phyloP scores from a whole-genome alignment of 2,329 filamentous ascomycete species.

The Parascedosporium putredinis region DNA sequence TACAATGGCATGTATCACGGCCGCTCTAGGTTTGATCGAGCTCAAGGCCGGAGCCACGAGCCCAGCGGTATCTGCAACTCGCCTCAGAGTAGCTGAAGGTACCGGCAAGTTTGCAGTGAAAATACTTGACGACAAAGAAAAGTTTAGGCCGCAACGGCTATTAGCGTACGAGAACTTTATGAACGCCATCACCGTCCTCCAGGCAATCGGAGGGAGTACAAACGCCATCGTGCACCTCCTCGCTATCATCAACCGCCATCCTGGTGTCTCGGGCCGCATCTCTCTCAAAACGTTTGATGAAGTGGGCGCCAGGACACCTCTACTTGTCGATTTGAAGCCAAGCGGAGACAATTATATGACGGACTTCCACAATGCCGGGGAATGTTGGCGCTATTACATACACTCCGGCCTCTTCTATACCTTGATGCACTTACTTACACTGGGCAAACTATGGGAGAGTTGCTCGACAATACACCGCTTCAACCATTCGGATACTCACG shows the following conservation, averaged over 20 bases:
- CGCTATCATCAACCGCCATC: conserved; percentile 68
- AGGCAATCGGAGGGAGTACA: conserved; percentile 75
- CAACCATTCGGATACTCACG: conserved; percentile 44
- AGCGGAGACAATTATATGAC: conserved; percentile 82
- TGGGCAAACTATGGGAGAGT: conserved; percentile 71
- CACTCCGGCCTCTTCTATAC: conserved; percentile 65
- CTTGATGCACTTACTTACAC: conserved; percentile 74
- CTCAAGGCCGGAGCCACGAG: conserved; percentile 65
- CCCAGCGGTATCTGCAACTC: conserved; percentile 66
- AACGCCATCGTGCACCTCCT: conserved; percentile 82
- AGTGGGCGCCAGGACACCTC: conserved; percentile 65
- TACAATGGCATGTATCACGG: conserved; percentile 78
- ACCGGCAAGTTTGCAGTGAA: conserved; percentile 60
- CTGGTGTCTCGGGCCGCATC: conserved; percentile 51
- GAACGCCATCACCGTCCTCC: conserved; percentile 78
- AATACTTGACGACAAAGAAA: conserved; percentile 51
- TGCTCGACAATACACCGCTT: conserved; percentile 62
- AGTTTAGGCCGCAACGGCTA: conserved; percentile 59
- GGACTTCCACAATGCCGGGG: conserved; percentile 86
- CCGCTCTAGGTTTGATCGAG: conserved; percentile 71
- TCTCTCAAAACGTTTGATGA: conserved; percentile 70
- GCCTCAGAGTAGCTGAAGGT: conserved; percentile 71
- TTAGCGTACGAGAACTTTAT: conserved; percentile 68
- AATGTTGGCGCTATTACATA: conserved; percentile 69
- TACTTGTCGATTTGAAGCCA: conserved; percentile 78